Conservation (phyloP, 1,284 basidiomycete species). For the Pseudozyma pruni region DNA sequence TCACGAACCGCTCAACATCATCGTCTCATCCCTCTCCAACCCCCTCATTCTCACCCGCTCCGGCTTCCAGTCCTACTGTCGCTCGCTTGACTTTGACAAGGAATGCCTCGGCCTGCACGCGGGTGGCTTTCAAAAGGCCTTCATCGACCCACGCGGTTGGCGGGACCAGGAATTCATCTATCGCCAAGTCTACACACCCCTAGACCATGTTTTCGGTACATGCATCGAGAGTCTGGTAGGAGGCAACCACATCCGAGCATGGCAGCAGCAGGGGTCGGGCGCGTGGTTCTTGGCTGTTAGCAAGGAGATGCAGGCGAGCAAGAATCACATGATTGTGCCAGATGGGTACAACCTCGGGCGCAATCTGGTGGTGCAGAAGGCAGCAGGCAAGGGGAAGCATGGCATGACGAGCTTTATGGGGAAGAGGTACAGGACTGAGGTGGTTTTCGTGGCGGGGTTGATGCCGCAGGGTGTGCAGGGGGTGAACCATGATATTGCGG, state of each 20-base stretch:
- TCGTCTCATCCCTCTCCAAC: conserved; percentile 56
- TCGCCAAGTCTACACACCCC: conserved; percentile 51
- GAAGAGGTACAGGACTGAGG: conserved; percentile 71
- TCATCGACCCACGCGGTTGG: conserved; percentile 45
- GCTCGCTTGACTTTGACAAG: conserved; percentile 61
- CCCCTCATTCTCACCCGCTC: conserved; percentile 49
- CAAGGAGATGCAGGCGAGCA: conserved; percentile 41
- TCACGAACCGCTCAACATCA: conserved; percentile 64
- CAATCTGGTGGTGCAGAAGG: conserved; percentile 74
- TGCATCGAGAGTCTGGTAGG: conserved; percentile 80
- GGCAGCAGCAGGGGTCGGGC: conserved; percentile 71
- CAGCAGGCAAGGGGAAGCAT: conserved; percentile 26
- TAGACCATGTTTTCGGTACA: conserved; percentile 50
- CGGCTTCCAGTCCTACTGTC: conserved; percentile 57
- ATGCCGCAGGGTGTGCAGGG: conserved; percentile 72
- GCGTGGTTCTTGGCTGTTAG: conserved; percentile 81
- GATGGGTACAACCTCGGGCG: conserved; percentile 69
- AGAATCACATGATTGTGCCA: conserved; percentile 50
- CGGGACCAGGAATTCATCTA: conserved; percentile 54
- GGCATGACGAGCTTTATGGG: conserved; percentile 51
- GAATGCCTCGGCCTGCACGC: conserved; percentile 64
- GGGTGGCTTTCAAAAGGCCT: conserved; percentile 50
- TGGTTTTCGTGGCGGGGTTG: conserved; percentile 71
- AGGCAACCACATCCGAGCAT: conserved; percentile 84
- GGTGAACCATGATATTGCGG: conserved; percentile 70